phyloP scores from a whole-genome alignment of 331 rosid species.

The Pyracantha coccinea region DNA sequence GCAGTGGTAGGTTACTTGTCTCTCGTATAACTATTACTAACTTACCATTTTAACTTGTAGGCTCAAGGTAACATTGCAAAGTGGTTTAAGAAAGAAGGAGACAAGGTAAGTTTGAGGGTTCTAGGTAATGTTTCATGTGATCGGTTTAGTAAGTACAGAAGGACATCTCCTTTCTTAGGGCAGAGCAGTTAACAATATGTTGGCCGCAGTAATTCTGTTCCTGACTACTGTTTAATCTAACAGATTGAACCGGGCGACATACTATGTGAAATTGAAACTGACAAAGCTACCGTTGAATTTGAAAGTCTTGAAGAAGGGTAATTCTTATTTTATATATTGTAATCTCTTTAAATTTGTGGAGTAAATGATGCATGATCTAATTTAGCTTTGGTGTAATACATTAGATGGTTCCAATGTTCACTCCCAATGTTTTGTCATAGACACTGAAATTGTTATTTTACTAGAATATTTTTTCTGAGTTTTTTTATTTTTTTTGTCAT shows the following conservation, averaged over 20 bases:
- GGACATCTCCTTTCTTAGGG: not conserved
- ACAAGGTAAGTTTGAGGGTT: slow-evolving; percentile 63
- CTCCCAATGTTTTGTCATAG: slow-evolving; percentile 9
- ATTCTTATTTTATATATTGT: slow-evolving; percentile 1
- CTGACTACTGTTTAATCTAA: slow-evolving; percentile 24
- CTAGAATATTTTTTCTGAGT: not conserved
- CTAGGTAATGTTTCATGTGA: slow-evolving; percentile 9
- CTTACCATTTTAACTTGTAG: slow-evolving; percentile 21
- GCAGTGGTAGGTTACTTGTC: slow-evolving; percentile 11
- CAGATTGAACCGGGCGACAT: slow-evolving; percentile 94
- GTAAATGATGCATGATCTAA: not conserved
- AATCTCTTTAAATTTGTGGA: not conserved
- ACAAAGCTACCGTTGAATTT: slow-evolving; percentile 91
- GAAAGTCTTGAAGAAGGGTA: slow-evolving; percentile 99
- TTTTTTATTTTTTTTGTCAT: not conserved
- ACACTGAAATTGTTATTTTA: not conserved
- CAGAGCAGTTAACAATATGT: slow-evolving; percentile 12
- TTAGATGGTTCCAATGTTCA: slow-evolving; percentile 6
- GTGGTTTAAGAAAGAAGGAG: slow-evolving; percentile 95
- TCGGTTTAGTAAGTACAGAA: not conserved
- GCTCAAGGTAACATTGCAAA: slow-evolving; percentile 84
- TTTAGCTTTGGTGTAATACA: not conserved
- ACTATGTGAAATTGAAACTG: slow-evolving; percentile 93
- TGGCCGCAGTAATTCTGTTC: slow-evolving; percentile 11
- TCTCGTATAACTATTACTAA: not conserved